Evolutionary conservation across 2,329 filamentous ascomycete species (phyloP), one percentile per base, ranked within the genome.

Genomic region (Torrubiellomyces zombiae): DNA sequence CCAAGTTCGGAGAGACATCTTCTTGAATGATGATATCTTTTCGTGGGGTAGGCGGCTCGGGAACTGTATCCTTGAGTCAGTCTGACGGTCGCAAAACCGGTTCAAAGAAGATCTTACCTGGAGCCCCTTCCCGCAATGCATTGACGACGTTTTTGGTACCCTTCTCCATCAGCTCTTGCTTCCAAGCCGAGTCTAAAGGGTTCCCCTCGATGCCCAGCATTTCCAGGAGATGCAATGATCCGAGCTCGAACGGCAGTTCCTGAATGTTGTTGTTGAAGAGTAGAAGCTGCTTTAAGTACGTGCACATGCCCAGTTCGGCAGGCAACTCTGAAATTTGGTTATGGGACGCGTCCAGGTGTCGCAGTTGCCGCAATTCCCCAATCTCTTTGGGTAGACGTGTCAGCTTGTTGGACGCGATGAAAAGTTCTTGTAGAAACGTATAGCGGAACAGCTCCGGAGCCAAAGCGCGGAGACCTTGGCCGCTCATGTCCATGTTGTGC

Each of bases 301-400:
- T 89, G 40, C 93, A 81, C 86, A 95, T 98, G 44, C 89, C 89
- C 32, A 98, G 71, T 56, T 98, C 86, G 13, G 79, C 68, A 1
- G 89, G 89, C 4, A 98, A 59, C 35, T 78, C 72, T 7, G 65
- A 66, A 31, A 98, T 63, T 32, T 86, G 70, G 50, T 98, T 98
- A 54, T 76, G 73, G 0, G 89, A 95, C 3, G 85, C 64, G 50
- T 98, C 86, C 24, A 98, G 66, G 41, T 85, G 68, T 18, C 71
- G 77, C 24, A 98, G 57, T 34, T 78, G 75, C 35, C 85, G 74
- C 35, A 98, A 60, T 39, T 76, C 67, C 19, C 89, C 85, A 45
- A 98, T 82, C 13, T 73, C 63, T 18, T 77, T 58, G 9, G 86
- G 83, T n/a, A 98, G 58, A 22, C 66, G 63, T 15, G 72, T 72